Conservation (phyloP, 345 rosid genomes). For the Mallotus nudiflorus region DNA sequence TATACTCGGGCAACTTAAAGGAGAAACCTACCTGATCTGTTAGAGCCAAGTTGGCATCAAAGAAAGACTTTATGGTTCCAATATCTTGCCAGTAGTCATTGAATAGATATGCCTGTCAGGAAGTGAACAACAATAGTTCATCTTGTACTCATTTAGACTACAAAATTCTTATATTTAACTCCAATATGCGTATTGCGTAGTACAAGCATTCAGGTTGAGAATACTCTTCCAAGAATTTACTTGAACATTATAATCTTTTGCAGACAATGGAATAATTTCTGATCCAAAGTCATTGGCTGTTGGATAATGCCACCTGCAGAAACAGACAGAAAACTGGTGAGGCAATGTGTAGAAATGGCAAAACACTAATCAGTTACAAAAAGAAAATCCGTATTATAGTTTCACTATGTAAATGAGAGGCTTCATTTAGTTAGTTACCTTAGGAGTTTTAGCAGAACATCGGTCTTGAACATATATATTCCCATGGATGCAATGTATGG, state of each 20-base stretch:
- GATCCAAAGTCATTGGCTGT: constrained; percentile 87
- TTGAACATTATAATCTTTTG: constrained; percentile 63
- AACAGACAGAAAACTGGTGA: neutral
- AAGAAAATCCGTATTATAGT: no score
- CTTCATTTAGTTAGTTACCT: constrained; percentile 46
- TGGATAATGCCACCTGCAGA: constrained; percentile 56
- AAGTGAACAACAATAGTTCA: neutral
- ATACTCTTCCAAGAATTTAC: constrained; percentile 31
- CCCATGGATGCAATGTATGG: constrained; percentile 94
- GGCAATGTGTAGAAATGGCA: neutral
- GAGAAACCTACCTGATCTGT: constrained; percentile 58
- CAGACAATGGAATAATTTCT: constrained; percentile 69
- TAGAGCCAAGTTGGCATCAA: constrained; percentile 83
- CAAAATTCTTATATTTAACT: neutral
- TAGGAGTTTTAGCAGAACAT: constrained; percentile 63
- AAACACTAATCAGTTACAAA: neutral
- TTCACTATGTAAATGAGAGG: neutral
- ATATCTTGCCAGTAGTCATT: constrained; percentile 87
- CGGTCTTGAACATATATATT: constrained; percentile 73
- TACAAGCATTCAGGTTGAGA: constrained; percentile 6
- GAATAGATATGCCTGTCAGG: constrained; percentile 60
- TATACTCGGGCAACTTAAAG: constrained; percentile 1
- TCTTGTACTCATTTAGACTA: neutral
- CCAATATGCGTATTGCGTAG: neutral
- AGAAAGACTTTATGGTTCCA: constrained; percentile 82